Evolutionary conservation across 2,329 filamentous ascomycete species (phyloP), one percentile per base, ranked within the genome.

Genomic region (Colletotrichum echinochloae): DNA sequence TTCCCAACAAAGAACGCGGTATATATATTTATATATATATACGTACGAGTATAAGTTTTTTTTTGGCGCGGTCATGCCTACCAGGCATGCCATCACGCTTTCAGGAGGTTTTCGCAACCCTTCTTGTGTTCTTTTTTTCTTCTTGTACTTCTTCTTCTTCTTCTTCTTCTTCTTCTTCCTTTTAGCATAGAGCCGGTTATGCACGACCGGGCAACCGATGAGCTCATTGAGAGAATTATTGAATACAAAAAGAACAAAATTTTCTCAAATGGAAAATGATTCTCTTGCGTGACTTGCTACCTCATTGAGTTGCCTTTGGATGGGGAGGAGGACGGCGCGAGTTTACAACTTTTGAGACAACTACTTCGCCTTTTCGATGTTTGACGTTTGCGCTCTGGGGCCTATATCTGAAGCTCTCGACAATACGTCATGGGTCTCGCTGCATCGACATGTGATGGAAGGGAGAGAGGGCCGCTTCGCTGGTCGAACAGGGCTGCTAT

Each of bases 21-120:
- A 54, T 62, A 23, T 44, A 62, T 60, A 60, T 62, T 20, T 23
- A 18, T 23, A 54, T 62, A 23, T 44, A 62, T 60, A 60, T 62
- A 44, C 33, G 35, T 54, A 62, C 60, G 35, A 62, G 60, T 44
- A 62, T 62, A 48, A n/a, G 60, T 26, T 30, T 62, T 26, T 30
- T 62, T 14, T 62, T 23, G n/a, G 48, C 26, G 48, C 35, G 46
- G 30, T 26, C 33, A 54, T 30, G 11, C 20, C 48, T 33, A 39
- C 51, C 5, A 44, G 33, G 44, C 23, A n/a, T 28, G 20, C 28
- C 33, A 39, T 37, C 9, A 46, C 46, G 44, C 23, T 8, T 28
- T 28, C 28, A n/a, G 33, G 33, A n/a, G 44, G 23, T 18, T 30
- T 26, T 30, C 26, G 30, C 18, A 9, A 12, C n/a, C 26, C 11